Percentiles rank a stretch among this genome's conserved stretches.
Evolutionary conservation across 768 basidiomycete genomes (phyloP).

Genomic region (Lepiota venenata): DNA sequence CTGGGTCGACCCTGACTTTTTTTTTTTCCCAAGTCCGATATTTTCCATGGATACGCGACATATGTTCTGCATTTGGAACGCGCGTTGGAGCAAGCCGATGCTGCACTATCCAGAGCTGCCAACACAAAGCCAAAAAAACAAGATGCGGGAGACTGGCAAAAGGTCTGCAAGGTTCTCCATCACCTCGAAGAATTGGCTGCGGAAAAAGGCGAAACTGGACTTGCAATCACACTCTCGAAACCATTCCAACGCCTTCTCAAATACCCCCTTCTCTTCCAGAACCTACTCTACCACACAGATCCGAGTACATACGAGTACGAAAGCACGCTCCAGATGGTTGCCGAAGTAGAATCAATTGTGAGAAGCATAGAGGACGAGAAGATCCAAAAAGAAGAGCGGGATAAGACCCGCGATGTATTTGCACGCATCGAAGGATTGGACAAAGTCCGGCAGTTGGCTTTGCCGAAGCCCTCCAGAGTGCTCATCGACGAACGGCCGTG

Average conservation of each 20-base stretch:
- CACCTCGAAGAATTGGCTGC: slow-evolving; percentile 76
- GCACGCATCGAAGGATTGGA: slow-evolving; percentile 96
- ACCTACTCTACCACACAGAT: slow-evolving; percentile 94
- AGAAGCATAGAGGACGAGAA: slow-evolving; percentile 98
- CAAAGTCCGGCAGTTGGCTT: slow-evolving; percentile 86
- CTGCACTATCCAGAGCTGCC: slow-evolving; percentile 60
- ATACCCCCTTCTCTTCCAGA: slow-evolving; percentile 97
- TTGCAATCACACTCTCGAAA: slow-evolving; percentile 94
- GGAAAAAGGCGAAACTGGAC: slow-evolving; percentile 89
- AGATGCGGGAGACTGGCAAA: slow-evolving; percentile 74
- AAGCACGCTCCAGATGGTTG: slow-evolving; percentile 92
- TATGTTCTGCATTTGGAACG: slow-evolving; percentile 94
- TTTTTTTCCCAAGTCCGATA: too few species aligned
- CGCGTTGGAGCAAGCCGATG: slow-evolving; percentile 85
- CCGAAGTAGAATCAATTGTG: slow-evolving; percentile 95
- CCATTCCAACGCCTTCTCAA: slow-evolving; percentile 97
- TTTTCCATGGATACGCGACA: slow-evolving; percentile 90
- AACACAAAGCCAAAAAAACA: slow-evolving; percentile 82
- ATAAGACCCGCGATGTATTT: slow-evolving; percentile 92
- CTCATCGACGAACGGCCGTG: slow-evolving; percentile 79
- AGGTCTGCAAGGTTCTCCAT: slow-evolving; percentile 69
- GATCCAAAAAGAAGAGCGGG: slow-evolving; percentile 92
- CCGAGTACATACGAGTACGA: slow-evolving; percentile 98
- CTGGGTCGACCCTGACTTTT: not conserved
- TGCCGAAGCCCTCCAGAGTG: slow-evolving; percentile 86